A percentile compares a stretch with the other conserved stretches of the same genome.
These are phyloP conservation scores for Erucastrum elatum DNA, from an alignment of 345 rosid species.

Conservation along the genomic window DNA sequence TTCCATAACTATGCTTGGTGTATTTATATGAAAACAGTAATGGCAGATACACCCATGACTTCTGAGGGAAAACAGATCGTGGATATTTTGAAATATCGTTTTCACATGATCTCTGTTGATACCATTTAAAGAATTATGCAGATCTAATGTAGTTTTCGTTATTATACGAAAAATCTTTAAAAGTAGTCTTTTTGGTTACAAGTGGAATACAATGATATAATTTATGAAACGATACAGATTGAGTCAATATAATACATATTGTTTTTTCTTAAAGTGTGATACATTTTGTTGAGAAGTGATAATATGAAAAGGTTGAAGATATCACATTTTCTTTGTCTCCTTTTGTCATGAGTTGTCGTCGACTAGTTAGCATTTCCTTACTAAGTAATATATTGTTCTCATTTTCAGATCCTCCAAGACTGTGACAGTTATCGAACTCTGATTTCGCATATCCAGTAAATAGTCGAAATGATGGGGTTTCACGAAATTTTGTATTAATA, in stretches of 20 bases:
- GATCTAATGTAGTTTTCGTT: conserved; percentile 1
- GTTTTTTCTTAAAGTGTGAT: neutral
- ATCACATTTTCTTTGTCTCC: conserved; percentile 12
- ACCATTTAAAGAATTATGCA: conserved; percentile 12
- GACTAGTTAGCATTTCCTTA: neutral
- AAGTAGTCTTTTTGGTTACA: conserved; percentile 24
- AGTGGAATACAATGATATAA: conserved; percentile 23
- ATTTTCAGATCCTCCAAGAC: neutral
- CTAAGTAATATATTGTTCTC: neutral
- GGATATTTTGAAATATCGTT: neutral
- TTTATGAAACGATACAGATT: conserved; percentile 16
- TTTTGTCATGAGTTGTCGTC: conserved; percentile 7
- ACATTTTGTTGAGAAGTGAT: conserved; percentile 16
- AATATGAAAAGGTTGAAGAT: conserved; percentile 13
- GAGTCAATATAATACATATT: neutral
- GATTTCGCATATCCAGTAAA: neutral
- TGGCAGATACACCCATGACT: conserved; percentile 11
- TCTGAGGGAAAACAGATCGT: neutral
- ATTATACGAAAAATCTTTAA: neutral
- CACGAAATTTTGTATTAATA: neutral
- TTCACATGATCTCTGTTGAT: conserved; percentile 36
- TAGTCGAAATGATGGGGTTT: neutral
- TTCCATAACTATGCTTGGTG: neutral
- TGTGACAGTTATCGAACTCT: neutral
- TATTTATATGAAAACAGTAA: neutral